A percentile compares a stretch with the other conserved stretches of the same genome.
These are phyloP conservation scores for Xylaria castorea DNA, from an alignment of 495 filamentous ascomycete genomes.

Conservation along the genomic window DNA sequence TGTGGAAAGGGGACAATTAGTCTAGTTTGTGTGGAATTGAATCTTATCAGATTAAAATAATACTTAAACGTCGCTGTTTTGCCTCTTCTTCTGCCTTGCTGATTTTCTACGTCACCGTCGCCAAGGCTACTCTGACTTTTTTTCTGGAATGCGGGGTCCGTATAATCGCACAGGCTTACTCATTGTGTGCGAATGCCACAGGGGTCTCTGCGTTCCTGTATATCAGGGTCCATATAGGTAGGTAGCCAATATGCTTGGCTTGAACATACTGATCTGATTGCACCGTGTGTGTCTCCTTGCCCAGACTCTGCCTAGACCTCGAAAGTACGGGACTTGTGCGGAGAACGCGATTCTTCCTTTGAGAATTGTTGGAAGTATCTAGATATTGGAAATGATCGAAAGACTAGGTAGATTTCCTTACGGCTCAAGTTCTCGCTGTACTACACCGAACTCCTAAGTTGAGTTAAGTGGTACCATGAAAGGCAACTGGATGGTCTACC, in stretches of 20 bases:
- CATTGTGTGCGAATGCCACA: slow-evolving; percentile 10
- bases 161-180: neutral
- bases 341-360: neutral
- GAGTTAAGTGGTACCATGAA: neutral
- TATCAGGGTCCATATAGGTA: slow-evolving; percentile 11
- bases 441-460: neutral
- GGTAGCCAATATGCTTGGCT: slow-evolving; percentile 17
- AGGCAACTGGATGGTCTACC: neutral
- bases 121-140: slow-evolving; percentile 1
- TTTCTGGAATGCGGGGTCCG: neutral
- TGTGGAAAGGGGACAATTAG: neutral
- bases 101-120: neutral
- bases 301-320: neutral
- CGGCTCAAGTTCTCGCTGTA: neutral
- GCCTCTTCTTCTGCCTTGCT: neutral
- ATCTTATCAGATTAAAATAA: slow-evolving; percentile 13
- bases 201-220: neutral
- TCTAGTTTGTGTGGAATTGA: neutral
- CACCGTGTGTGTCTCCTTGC: neutral
- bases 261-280: slow-evolving; percentile 2
- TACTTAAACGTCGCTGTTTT: neutral
- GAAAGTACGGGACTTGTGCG: neutral
- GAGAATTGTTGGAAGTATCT: neutral
- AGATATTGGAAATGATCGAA: neutral
- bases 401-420: neutral